Evolutionary conservation across 1,284 basidiomycete genomes (phyloP).

Genomic region (Ganoderma lucidum): DNA sequence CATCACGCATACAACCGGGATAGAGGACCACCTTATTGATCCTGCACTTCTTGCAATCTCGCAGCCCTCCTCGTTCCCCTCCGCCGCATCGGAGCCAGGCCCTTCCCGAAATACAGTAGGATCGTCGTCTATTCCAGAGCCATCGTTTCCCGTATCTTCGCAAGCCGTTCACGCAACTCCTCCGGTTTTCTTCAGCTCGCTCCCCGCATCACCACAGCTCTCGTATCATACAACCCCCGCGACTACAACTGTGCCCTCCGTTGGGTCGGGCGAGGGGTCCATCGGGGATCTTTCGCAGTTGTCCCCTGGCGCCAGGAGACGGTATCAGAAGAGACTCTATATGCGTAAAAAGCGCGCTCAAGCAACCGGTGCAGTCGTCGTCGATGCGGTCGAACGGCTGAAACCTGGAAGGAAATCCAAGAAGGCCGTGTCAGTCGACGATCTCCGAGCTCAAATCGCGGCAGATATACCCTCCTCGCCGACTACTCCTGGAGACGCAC

Average conservation of each 20-base stretch:
- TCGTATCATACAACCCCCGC: background rate
- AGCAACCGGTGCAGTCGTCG: conserved; percentile 46
- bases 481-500: background rate
- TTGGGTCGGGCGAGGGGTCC: conserved; percentile 2
- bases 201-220: background rate
- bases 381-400: conserved; percentile 45
- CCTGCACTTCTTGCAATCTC: conserved; percentile 38
- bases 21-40: conserved; percentile 40
- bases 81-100: background rate
- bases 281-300: conserved; percentile 25
- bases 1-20: background rate
- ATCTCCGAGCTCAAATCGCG: background rate
- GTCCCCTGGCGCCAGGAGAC: conserved; percentile 62
- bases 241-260: background rate
- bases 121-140: background rate
- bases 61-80: conserved; percentile 7
- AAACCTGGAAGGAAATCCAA: conserved; percentile 55
- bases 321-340: conserved; percentile 66
- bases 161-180: background rate
- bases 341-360: conserved; percentile 77
- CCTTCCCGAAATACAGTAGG: background rate
- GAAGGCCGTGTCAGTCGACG: conserved; percentile 10
- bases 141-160: background rate
- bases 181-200: conserved; percentile 10
- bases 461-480: background rate